Evolutionary conservation across 768 basidiomycete genomes (phyloP), one percentile per base, ranked within the genome.

Genomic region (Phylloporus sp.): DNA sequence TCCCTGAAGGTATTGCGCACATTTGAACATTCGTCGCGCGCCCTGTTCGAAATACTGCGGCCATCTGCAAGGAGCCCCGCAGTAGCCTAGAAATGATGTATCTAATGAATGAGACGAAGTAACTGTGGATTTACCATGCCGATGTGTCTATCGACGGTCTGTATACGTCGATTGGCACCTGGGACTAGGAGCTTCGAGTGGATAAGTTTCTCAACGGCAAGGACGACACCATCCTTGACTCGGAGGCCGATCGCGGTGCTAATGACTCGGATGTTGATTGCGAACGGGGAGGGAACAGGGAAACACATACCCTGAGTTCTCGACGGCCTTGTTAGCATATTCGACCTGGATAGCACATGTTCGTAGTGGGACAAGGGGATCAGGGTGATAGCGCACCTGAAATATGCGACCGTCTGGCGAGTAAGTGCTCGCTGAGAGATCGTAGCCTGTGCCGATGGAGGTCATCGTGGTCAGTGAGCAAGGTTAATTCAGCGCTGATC

Each of bases 361-460:
- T 11, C 36, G 31, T n/a, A 57, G 53, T 29, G 27, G 45, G 9
- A 58, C n/a, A 26, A 29, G 29, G 34, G 9, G 22, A 23, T 23
- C 27, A 2, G 29, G 38, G 47, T 26, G 43, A 50, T 31, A 8
- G n/a, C 59, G n/a, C 45, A 92, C 95, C 82, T 99, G 97, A 68
- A 99, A 99, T 67, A 99, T 94, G 59, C 97, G 85, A 26, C 97
- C 97, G 73, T 99, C 95, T 55, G 95, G 95, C 22, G 91, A 93
- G 76, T 93, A 94, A 43, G 91, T 95, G 65, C 86, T 90, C 45
- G 91, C 87, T 50, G 91, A 93, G 54, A 95, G 85, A 79, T 97
- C 97, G 77, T 97, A 98, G 52, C 97, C 97, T 64, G 97, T 98
- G 55, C 97, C 95, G 68, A 98, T 98, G 40, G 95, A 97, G 54